phyloP scores from a whole-genome alignment of 805 yeast species.

The Suhomyces sp. region DNA sequence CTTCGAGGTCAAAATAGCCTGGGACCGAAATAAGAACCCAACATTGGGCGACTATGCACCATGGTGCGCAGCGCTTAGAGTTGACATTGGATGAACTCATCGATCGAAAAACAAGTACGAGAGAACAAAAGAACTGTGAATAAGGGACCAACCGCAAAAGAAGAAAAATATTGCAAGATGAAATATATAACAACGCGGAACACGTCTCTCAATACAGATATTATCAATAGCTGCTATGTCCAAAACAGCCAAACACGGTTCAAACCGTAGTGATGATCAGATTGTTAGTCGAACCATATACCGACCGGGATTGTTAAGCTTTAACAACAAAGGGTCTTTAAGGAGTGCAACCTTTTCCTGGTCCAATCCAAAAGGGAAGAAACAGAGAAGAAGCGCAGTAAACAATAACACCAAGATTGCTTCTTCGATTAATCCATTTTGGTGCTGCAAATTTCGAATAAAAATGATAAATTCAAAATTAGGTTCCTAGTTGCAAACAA shows the following conservation, averaged over 20 bases:
- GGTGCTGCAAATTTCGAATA: not conserved
- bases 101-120: not conserved
- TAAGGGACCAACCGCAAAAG: not conserved
- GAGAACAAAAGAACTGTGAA: not conserved
- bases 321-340: not conserved
- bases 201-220: not conserved
- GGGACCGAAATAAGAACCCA: not conserved
- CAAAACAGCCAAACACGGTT: not conserved
- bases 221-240: not conserved
- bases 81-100: not conserved
- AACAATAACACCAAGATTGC: not conserved
- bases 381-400: not conserved
- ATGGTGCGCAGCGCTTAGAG: not conserved
- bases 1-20: not conserved
- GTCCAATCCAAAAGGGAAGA: not conserved
- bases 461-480: not conserved
- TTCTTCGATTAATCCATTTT: not conserved
- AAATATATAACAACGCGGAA: not conserved
- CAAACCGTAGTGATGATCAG: not conserved
- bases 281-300: not conserved
- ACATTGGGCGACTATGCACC: not conserved
- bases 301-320: not conserved
- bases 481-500: not conserved
- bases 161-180: not conserved
- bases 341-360: not conserved